Evolutionary conservation across 1,139 yeast genomes (phyloP), one percentile per base, ranked within the genome.

Genomic region (Magnusiomyces starmeri): DNA sequence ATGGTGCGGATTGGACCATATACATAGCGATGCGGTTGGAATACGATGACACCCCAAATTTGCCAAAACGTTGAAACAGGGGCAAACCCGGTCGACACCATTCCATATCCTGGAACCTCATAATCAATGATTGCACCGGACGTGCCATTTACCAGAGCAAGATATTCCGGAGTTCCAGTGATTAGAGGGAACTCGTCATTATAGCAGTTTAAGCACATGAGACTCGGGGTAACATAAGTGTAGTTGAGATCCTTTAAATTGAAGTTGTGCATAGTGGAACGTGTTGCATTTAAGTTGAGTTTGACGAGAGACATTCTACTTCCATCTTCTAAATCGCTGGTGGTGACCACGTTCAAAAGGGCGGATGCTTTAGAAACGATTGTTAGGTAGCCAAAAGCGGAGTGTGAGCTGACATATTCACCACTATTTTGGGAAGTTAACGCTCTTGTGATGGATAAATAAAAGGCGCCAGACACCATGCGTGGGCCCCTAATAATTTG

Each of bases 1-100:
- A 90, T 71, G 56, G 75, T 77, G 26, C 76, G 70, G 3, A 85
- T 75, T 1, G 97, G 96, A 1, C 72, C 76, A 64, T 79, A 74
- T 62, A 89, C 87, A 1, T 70, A 75, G 0, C 73, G 60, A 57
- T 80, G 77, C 1, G 75, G 66, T 64, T 88, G 96, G 57, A 82
- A 81, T 12, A 89, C 80, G 0, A 84, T 68, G 2, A 89, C 82
- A 26, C 82, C 77, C 96, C 96, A 90, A 16, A 70, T 70, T 2
- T 71, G 73, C 39, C 75, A 65, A 40, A 71, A 70, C 39, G 81
- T 67, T 27, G 71, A 65, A 22, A 85, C 78, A 10, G 77, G 75
- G 2, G 85, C 75, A 62, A 71, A 87, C 0, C 96, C 96, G 1
- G 83, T 76, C 12, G 95, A 88, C 8, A 83, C 79, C 2, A 65